Evolutionary conservation across 2,329 filamentous ascomycete species (phyloP), one percentile per base, ranked within the genome.

Genomic region (Colletotrichum theobromicola): DNA sequence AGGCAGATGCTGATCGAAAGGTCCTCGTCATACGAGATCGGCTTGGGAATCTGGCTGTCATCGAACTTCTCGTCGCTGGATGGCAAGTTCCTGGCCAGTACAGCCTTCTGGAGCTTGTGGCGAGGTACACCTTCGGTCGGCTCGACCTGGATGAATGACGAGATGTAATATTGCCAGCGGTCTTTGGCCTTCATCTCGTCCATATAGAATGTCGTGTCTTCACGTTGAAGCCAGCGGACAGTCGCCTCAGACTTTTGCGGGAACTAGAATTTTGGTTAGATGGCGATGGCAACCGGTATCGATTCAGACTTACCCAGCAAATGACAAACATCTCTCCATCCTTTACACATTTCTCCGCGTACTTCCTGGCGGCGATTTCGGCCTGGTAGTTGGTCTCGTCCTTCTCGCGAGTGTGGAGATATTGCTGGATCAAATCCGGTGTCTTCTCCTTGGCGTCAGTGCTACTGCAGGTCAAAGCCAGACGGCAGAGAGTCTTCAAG

Each of bases 101-200:
- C 91, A 6, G 92, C 89, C 84, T 92, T 93, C 76, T 90, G 91
- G 79, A 95, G 88, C 62, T 90, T 90, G 7, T 89, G 88, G 64
- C 92, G 88, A 8, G 89, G 86, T 4, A 97, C 89, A 16, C 94
- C 94, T 83, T 97, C 94, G 0, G 97, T 99, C 3, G 95, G 94
- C 80, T 98, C 95, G 28, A 96, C 90, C 76, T 95, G 94, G 78
- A 95, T 94, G 83, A 94, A 98, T 0, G 96, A 95, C 21, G 96
- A 96, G 72, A 98, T 95, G 82, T 99, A 99, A 85, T 97, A 98
- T 79, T 96, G 94, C 97, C 97, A 99, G 50, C 92, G 90, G 76
- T 95, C 93, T 71, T 93, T 93, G 65, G 93, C 91, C 80, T 97
- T 94, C 87, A 98, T 93, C 78, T 98, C 95, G 77, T 98, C 95